Conservation (phyloP, 495 filamentous ascomycete genomes). For the Bacidia gigantensis region DNA sequence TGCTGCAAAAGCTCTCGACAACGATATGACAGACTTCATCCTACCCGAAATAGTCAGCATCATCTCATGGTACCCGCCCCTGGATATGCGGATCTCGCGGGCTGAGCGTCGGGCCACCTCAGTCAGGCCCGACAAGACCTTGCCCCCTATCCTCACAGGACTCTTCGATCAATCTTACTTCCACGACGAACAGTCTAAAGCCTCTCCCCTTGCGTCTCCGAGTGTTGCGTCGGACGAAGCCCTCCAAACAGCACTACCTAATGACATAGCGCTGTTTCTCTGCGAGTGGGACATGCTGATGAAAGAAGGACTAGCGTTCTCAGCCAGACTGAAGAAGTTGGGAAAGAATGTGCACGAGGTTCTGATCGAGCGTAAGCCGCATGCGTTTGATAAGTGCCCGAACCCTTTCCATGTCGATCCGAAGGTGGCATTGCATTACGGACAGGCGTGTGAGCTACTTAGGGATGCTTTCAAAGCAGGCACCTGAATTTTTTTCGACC, state of each 20-base stretch:
- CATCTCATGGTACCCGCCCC: conserved; percentile 71
- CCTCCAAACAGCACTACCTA: conserved; percentile 39
- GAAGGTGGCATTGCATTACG: conserved; percentile 23
- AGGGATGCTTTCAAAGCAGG: neutral
- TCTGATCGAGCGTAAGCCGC: conserved; percentile 57
- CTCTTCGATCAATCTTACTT: conserved; percentile 85
- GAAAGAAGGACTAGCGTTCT: conserved; percentile 58
- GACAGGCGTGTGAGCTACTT: conserved; percentile 23
- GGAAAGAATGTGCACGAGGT: conserved; percentile 55
- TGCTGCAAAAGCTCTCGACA: neutral
- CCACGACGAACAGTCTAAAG: conserved; percentile 33
- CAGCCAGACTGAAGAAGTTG: conserved; percentile 45
- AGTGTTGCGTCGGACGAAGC: conserved; percentile 43
- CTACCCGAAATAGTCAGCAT: conserved; percentile 33
- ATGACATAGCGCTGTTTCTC: conserved; percentile 56
- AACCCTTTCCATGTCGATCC: conserved; percentile 49
- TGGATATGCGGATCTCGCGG: conserved; percentile 68
- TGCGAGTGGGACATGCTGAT: conserved; percentile 91
- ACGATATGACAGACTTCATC: neutral
- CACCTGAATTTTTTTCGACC: too few relatives aligned
- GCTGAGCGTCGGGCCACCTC: conserved; percentile 55
- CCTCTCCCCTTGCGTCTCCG: conserved; percentile 49
- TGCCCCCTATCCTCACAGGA: conserved; percentile 58
- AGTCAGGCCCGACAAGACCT: conserved; percentile 53
- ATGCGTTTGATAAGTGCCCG: conserved; percentile 81